Conservation (phyloP, 306 rosid genomes). For the Biancaea sappan region DNA sequence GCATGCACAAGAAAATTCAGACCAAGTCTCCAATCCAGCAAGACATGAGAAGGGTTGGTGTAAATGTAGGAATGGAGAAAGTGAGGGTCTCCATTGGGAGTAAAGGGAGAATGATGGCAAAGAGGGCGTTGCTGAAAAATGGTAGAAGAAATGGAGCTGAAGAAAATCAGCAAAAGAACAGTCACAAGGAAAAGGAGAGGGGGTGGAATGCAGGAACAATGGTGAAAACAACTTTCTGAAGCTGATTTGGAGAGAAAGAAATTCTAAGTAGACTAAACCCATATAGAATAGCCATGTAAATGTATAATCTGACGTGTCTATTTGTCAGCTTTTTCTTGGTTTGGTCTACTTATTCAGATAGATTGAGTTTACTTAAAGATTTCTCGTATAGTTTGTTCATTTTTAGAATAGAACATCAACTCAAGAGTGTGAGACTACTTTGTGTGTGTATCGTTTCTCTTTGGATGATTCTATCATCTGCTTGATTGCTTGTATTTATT, state of each 20-base stretch:
- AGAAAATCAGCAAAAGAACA: conserved; percentile 64
- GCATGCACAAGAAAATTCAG: conserved; percentile 69
- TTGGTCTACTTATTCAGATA: not conserved
- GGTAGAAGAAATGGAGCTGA: conserved; percentile 60
- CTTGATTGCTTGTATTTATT: conserved; percentile 4
- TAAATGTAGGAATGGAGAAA: conserved; percentile 86
- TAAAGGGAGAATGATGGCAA: conserved; percentile 60
- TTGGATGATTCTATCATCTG: conserved; percentile 36
- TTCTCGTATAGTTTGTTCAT: not conserved
- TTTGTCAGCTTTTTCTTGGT: not conserved
- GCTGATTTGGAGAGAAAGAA: not conserved
- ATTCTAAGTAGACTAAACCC: not conserved
- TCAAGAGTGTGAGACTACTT: not conserved
- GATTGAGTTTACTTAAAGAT: not conserved
- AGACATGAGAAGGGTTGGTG: conserved; percentile 72
- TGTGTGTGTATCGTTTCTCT: not conserved
- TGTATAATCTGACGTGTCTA: not conserved
- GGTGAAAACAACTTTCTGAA: conserved; percentile 41
- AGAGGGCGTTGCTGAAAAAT: conserved; percentile 60
- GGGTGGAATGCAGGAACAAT: conserved; percentile 74
- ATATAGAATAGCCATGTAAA: not conserved
- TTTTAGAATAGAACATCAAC: too few relatives aligned
- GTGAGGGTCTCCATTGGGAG: conserved; percentile 88
- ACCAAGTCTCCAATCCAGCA: conserved; percentile 72
- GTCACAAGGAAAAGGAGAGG: conserved; percentile 85